These are phyloP conservation scores for Didymella pomorum DNA, from an alignment of 2,329 filamentous ascomycete genomes.

Conservation along the genomic window DNA sequence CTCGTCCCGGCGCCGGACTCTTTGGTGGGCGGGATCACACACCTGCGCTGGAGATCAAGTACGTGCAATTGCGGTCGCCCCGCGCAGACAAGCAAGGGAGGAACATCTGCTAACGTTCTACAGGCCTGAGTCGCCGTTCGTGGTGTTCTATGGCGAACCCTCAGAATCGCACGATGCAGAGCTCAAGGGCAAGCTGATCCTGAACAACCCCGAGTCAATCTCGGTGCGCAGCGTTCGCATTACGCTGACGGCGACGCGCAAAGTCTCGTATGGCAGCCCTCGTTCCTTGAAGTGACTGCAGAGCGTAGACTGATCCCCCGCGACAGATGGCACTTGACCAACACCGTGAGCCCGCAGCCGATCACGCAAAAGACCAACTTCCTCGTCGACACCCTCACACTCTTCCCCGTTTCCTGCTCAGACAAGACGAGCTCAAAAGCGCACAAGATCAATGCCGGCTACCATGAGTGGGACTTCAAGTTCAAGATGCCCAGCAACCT, in stretches of 20 bases:
- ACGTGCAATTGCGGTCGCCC: conserved; percentile 26
- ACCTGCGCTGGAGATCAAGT: conserved; percentile 56
- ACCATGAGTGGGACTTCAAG: conserved; percentile 60
- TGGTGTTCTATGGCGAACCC: conserved; percentile 59
- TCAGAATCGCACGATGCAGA: conserved; percentile 56
- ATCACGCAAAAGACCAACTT: conserved; percentile 58
- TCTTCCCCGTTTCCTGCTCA: conserved; percentile 53
- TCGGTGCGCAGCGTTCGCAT: conserved; percentile 58
- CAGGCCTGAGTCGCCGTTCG: conserved; percentile 57
- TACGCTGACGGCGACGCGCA: conserved; percentile 57
- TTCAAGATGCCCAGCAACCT: conserved; percentile 57
- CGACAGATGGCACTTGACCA: conserved; percentile 48
- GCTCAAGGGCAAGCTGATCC: conserved; percentile 56
- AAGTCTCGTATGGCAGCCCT: conserved; percentile 53
- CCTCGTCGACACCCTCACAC: conserved; percentile 54
- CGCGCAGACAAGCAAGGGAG: conserved; percentile 6
- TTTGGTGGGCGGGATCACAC: conserved; percentile 46
- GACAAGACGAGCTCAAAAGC: conserved; percentile 45
- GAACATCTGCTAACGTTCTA: conserved; percentile 1
- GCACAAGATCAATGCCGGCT: conserved; percentile 60
- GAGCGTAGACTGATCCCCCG: conserved; percentile 23
- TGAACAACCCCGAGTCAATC: conserved; percentile 58
- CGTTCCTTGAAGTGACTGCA: background rate
- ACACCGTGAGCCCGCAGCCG: conserved; percentile 52
- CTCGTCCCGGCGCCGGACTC: conserved; percentile 43